Percentiles rank a stretch among this genome's conserved stretches.
Evolutionary conservation across 2,329 filamentous ascomycete genomes (phyloP).

Genomic region (Lecanicillium sp.): DNA sequence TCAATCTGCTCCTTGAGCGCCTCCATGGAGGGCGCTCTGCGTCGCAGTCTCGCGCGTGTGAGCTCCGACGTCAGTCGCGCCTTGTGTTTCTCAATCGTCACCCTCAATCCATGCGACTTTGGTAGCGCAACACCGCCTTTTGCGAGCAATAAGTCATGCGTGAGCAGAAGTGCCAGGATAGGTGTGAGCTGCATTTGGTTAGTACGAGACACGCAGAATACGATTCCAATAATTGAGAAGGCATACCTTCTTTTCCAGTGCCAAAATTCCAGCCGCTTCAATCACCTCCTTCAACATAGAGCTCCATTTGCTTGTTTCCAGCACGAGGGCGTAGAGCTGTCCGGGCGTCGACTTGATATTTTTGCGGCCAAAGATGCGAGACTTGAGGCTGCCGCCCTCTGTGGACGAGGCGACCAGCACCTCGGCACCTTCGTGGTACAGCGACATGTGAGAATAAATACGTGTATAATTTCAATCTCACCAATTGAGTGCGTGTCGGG

Average conservation of each 20-base stretch:
- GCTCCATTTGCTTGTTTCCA: constrained; percentile 90
- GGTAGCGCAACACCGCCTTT: constrained; percentile 80
- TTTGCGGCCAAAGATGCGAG: constrained; percentile 71
- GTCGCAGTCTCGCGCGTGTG: constrained; percentile 67
- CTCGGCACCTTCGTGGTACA: constrained; percentile 86
- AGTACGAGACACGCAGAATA: constrained; percentile 22
- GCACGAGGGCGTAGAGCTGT: constrained; percentile 80
- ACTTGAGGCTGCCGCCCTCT: constrained; percentile 75
- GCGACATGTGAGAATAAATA: constrained; percentile 84
- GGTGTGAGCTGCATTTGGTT: constrained; percentile 76
- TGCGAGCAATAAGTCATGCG: constrained; percentile 78
- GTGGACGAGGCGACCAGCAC: constrained; percentile 54
- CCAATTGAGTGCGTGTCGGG: no score
- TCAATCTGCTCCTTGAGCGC: constrained; percentile 57
- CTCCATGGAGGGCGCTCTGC: constrained; percentile 62
- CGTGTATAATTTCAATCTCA: no score
- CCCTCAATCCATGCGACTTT: constrained; percentile 68
- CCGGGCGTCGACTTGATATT: constrained; percentile 69
- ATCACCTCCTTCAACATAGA: constrained; percentile 81
- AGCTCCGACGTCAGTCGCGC: constrained; percentile 75
- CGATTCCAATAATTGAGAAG: background rate
- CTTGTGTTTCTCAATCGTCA: constrained; percentile 74
- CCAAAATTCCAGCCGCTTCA: constrained; percentile 68
- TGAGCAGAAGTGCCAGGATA: constrained; percentile 70
- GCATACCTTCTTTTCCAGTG: constrained; percentile 75